Conservation (phyloP, 306 rosid genomes). For the Inga leiocalycina region DNA sequence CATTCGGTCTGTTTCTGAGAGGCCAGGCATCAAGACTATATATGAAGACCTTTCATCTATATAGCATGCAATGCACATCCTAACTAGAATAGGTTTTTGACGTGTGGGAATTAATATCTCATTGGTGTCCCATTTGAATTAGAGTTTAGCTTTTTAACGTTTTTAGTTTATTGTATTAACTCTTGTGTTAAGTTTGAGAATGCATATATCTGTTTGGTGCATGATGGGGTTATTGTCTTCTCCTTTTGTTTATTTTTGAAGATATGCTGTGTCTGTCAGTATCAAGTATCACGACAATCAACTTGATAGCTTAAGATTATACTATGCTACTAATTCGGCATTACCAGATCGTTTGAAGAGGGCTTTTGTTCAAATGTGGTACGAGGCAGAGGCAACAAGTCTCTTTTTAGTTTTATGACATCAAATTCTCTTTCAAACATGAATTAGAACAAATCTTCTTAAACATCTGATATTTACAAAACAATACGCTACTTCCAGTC, state of each 20-base stretch:
- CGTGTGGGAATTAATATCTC: slow-evolving; percentile 71
- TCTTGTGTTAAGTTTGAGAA: slow-evolving; percentile 51
- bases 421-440: too few relatives aligned
- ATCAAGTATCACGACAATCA: neutral
- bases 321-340: neutral
- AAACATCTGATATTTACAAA: too few relatives aligned
- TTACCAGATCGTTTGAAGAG: neutral
- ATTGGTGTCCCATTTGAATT: slow-evolving; percentile 62
- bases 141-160: slow-evolving; percentile 44
- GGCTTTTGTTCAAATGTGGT: neutral
- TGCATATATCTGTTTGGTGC: slow-evolving; percentile 39
- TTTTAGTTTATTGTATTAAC: slow-evolving; percentile 43
- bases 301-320: neutral
- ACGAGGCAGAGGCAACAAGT: too few relatives aligned
- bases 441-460: too few relatives aligned
- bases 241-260: slow-evolving; percentile 33
- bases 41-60: slow-evolving; percentile 96
- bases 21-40: slow-evolving; percentile 93
- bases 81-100: slow-evolving; percentile 39
- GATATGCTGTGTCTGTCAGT: slow-evolving; percentile 36
- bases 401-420: too few relatives aligned
- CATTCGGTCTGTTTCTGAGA: slow-evolving; percentile 74
- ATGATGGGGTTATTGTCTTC: slow-evolving; percentile 32
- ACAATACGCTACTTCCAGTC: too few relatives aligned
- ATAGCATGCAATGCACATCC: slow-evolving; percentile 47